A percentile compares a stretch with the other conserved stretches of the same genome.
These are phyloP conservation scores for Mycosphaerella sp. DNA, from an alignment of 2,329 filamentous ascomycete genomes.

Conservation along the genomic window DNA sequence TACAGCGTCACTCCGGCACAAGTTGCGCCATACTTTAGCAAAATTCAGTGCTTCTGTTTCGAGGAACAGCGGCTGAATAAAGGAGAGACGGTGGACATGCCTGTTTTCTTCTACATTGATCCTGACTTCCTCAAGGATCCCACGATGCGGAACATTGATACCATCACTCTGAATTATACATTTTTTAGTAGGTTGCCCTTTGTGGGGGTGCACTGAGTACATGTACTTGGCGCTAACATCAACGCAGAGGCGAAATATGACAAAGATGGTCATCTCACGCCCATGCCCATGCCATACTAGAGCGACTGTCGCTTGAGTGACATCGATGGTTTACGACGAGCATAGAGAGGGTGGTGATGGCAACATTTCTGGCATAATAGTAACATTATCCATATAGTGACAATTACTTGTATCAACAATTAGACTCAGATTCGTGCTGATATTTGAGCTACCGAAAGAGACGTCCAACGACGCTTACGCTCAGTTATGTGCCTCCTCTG, in stretches of 20 bases:
- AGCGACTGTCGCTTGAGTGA: neutral
- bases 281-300: conserved; percentile 40
- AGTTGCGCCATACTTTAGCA: conserved; percentile 96
- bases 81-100: conserved; percentile 98
- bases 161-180: conserved; percentile 91
- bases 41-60: conserved; percentile 99
- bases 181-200: conserved; percentile 75
- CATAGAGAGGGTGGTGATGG: too few relatives aligned
- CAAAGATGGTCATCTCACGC: conserved; percentile 64
- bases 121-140: conserved; percentile 88
- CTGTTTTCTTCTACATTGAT: conserved; percentile 98
- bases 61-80: conserved; percentile 90
- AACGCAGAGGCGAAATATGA: conserved; percentile 72
- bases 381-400: too few relatives aligned
- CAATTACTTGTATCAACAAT: too few relatives aligned
- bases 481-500: too few relatives aligned
- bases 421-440: too few relatives aligned
- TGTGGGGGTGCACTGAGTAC: neutral
- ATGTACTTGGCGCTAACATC: conserved; percentile 17
- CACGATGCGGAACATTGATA: conserved; percentile 90
- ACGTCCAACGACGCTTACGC: too few relatives aligned
- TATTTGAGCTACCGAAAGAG: too few relatives aligned
- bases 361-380: too few relatives aligned
- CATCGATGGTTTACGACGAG: too few relatives aligned
- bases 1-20: conserved; percentile 96